Percentiles rank a stretch among this genome's conserved stretches.
These are phyloP conservation scores for Oryza nivara DNA, from an alignment of 176 grass and related monocot species.

Conservation along the genomic window DNA sequence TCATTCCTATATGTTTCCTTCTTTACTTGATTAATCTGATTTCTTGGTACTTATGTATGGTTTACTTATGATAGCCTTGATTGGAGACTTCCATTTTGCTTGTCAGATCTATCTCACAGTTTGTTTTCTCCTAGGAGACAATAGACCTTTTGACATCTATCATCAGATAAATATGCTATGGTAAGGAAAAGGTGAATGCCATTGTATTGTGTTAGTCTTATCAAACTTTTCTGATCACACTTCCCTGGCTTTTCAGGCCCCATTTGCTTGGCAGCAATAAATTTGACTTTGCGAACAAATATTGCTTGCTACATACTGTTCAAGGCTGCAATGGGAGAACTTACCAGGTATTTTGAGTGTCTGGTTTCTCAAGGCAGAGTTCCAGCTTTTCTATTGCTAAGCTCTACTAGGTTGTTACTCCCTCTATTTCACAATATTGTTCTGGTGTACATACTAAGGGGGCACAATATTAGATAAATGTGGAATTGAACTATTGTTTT, in stretches of 20 bases:
- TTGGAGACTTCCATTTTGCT: conserved; percentile 12
- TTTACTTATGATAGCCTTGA: background rate
- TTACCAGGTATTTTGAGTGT: conserved; percentile 45
- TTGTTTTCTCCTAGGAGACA: conserved; percentile 74
- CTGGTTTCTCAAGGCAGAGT: too few species aligned
- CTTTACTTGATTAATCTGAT: background rate
- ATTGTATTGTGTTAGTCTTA: conserved; percentile 36
- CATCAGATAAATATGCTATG: conserved; percentile 98
- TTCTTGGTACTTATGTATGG: background rate
- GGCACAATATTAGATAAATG: too few species aligned
- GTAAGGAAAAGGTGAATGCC: conserved; percentile 56
- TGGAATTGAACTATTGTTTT: too few species aligned
- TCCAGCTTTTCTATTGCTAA: too few species aligned
- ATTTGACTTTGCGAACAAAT: conserved; percentile 86
- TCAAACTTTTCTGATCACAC: conserved; percentile 12
- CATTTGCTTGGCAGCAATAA: conserved; percentile 80
- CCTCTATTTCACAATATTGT: background rate
- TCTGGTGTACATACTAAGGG: too few species aligned
- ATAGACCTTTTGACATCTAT: conserved; percentile 97
- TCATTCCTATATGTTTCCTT: background rate
- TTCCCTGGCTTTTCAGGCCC: conserved; percentile 61
- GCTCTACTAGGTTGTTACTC: background rate
- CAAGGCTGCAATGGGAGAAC: conserved; percentile 54
- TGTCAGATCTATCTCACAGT: conserved; percentile 38
- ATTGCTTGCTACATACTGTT: conserved; percentile 62